Conservation (phyloP, 2,329 filamentous ascomycete species). For the Dactylella cylindrospora region DNA sequence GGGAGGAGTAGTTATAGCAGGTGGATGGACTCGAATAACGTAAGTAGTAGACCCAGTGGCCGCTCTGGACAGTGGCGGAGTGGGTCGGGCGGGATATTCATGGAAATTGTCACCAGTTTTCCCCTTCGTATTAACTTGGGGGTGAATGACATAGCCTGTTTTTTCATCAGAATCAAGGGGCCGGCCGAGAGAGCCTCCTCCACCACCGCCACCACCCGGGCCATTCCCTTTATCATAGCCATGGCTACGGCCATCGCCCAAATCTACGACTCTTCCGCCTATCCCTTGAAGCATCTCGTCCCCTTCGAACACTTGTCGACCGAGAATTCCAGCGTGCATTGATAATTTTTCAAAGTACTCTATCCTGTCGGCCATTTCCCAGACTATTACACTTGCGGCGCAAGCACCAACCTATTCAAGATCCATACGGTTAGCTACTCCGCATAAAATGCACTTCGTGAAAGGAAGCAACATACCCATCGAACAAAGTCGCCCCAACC, state of each 20-base stretch:
- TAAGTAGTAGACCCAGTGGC: slow-evolving; percentile 38
- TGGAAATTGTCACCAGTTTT: neutral
- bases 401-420: slow-evolving; percentile 69
- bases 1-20: slow-evolving; percentile 16
- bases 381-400: slow-evolving; percentile 92
- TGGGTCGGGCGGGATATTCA: slow-evolving; percentile 9
- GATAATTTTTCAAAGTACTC: slow-evolving; percentile 90
- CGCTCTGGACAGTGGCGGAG: slow-evolving; percentile 27
- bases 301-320: slow-evolving; percentile 87
- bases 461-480: slow-evolving; percentile 61
- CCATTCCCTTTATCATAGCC: slow-evolving; percentile 14
- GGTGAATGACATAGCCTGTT: slow-evolving; percentile 10
- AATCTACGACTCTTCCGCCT: slow-evolving; percentile 24
- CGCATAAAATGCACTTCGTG: no score
- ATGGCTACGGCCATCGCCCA: slow-evolving; percentile 13
- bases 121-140: slow-evolving; percentile 20
- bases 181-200: slow-evolving; percentile 22
- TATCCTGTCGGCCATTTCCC: slow-evolving; percentile 97
- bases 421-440: slow-evolving; percentile 5
- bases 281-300: slow-evolving; percentile 78
- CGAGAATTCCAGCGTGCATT: slow-evolving; percentile 88
- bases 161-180: slow-evolving; percentile 27
- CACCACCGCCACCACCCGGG: slow-evolving; percentile 29
- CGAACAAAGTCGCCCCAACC: slow-evolving; percentile 94
- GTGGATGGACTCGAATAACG: slow-evolving; percentile 29